Base-by-base conservation (phyloP, 1,284 basidiomycete species). In the Irpex sp. region DNA sequence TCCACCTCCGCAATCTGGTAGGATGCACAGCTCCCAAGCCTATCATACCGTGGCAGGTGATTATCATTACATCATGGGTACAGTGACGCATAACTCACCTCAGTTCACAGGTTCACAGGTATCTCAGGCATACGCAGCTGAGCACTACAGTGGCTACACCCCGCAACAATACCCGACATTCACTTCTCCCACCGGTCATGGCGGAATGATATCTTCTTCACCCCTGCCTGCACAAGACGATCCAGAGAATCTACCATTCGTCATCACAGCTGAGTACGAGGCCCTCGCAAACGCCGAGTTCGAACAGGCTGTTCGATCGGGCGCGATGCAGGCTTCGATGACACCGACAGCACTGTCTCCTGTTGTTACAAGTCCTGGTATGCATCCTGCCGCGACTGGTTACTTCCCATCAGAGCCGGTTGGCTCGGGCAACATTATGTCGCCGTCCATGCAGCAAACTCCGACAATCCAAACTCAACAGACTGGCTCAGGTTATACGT, bases 181-280 rank as follows among this genome's bases (percentile, higher is more conserved):
- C 53, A 35, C 33, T 9, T 13, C 13, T 21, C 6, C 53, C 15
- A 35, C 53, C 35, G 39, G 39, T n/a, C 39, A 46, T n/a, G 53
- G 17, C 11, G 33, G 33, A 31, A 61, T 60, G 37, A 49, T 67
- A 21, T 31, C 61, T 2, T 26, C 62, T 36, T 55, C 68, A 17
- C 67, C 66, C 19, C 60, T 47, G 19, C n/a, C 59, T 50, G 59
- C 56, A 6, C 51, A 54, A 13, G 67, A 67, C 36, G 68, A 66
- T 53, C 51, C 58, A 5, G 72, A 70, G 57, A 69, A 74, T 66
- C 70, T 71, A 68, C 72, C 72, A 57, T 74, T 74, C 66, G 65
- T 74, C 35, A 68, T 74, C 50, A 68, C 72, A 51, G 67, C 71
- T 33, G 72, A 74, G 63, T 72, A 71, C 66, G 71, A 72, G 64